Base-by-base conservation (phyloP, 176 grass and related monocot genomes). In the Oryza glaberrima region DNA sequence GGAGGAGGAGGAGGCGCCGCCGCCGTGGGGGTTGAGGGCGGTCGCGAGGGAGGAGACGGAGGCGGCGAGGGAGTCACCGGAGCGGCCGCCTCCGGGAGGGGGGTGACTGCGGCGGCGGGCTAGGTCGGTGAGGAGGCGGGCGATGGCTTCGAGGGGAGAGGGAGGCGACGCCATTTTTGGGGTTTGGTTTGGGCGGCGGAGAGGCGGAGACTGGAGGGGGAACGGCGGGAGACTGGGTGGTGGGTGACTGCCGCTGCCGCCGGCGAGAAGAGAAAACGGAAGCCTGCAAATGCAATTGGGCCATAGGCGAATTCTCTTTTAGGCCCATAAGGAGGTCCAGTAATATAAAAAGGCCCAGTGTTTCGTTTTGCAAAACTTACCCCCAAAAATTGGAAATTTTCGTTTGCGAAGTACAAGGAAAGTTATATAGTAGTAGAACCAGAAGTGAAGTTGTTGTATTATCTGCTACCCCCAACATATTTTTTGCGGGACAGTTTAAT, bases 31-130 rank as follows among this genome's bases (percentile, higher is more conserved):
- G 69, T 83, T 76, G 83, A 95, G 91, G 34, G 89, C 83, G 22
- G 89, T 77, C 13, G 85, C 89, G 85, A 98, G 89, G 69, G 91
- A 93, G 35, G 88, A 82, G 14, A 98, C 34, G 61, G 61, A 69
- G 34, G 79, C 60, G 20, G 76, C 77, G 16, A 82, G 54, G 8
- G 58, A 3, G 2, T 71, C 71, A 1, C 32, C 65, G 30, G 67
- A 35, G 11, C 38, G 13, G 19, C 20, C 60, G n/a, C 11, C 79
- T 16, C 7, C 84, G 23, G 58, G 69, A 61, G 58, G 47, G 25
- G 19, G 41, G 38, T 48, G 25, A 41, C 30, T 2, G 30, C 89
- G 76, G 49, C 66, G 36, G 74, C 47, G 49, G 44, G 91, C 82
- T 72, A 95, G 80, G 25, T 90, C 79, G 44, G 89, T 75, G 52